phyloP scores from a whole-genome alignment of 305 asterid genomes.

The Solanum aculeatissimum region DNA sequence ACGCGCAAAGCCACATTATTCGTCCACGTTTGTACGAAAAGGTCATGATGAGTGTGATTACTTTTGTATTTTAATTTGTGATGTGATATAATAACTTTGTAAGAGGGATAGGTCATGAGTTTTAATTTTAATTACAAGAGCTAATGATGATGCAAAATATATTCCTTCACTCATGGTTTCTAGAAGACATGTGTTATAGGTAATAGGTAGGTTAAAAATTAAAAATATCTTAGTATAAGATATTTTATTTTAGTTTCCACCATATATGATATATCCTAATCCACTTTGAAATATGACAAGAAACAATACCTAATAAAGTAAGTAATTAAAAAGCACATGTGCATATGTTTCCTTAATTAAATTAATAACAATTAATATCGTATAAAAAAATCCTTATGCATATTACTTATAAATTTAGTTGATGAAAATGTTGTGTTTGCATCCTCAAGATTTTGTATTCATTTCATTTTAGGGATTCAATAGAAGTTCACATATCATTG shows the following conservation, averaged over 20 bases:
- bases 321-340: neutral
- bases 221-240: neutral
- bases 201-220: neutral
- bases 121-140: neutral
- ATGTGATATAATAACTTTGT: neutral
- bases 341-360: neutral
- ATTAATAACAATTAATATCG: too few species aligned
- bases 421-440: too few species aligned
- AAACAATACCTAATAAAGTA: neutral
- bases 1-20: neutral
- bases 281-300: neutral
- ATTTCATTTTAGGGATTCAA: too few species aligned
- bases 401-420: too few species aligned
- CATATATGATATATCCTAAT: neutral
- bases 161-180: neutral
- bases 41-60: neutral
- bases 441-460: too few species aligned
- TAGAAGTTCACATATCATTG: too few species aligned
- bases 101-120: neutral
- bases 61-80: neutral
- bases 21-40: neutral
- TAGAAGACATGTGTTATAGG: neutral
- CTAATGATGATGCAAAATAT: neutral
- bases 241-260: neutral
- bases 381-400: too few species aligned